Evolutionary conservation across 2,329 filamentous ascomycete species (phyloP).

Genomic region (Huntiella savannae): DNA sequence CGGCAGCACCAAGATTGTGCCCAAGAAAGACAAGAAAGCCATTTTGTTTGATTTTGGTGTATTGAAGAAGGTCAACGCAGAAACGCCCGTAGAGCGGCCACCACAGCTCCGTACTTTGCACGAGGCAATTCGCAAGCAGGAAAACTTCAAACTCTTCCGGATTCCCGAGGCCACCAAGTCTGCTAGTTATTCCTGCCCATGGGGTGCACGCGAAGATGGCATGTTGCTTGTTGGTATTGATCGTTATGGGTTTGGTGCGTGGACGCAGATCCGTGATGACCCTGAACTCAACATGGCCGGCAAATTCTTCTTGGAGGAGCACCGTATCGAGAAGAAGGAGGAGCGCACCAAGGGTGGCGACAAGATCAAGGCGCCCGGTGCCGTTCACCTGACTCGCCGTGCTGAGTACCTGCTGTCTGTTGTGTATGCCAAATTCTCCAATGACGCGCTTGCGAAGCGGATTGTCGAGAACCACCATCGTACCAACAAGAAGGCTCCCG

Average conservation of each 20-base stretch:
- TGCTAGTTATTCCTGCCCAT: constrained; percentile 76
- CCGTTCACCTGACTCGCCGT: constrained; percentile 85
- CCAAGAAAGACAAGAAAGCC: constrained; percentile 95
- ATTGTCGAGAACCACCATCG: constrained; percentile 84
- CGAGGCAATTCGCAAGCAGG: constrained; percentile 44
- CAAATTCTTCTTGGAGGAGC: constrained; percentile 92
- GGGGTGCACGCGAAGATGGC: constrained; percentile 84
- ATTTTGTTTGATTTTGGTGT: constrained; percentile 88
- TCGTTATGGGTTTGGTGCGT: constrained; percentile 85
- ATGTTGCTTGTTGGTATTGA: constrained; percentile 94
- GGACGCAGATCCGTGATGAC: constrained; percentile 87
- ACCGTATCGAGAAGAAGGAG: constrained; percentile 94
- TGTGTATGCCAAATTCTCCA: constrained; percentile 65
- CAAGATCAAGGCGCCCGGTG: constrained; percentile 80
- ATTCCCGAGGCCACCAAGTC: constrained; percentile 82
- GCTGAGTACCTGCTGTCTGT: constrained; percentile 94
- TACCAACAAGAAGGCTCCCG: constrained; percentile 62
- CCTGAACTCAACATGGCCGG: constrained; percentile 65
- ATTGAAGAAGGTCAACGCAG: constrained; percentile 86
- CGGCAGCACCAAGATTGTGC: constrained; percentile 58
- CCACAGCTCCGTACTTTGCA: constrained; percentile 72
- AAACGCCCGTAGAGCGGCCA: constrained; percentile 82
- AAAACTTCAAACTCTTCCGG: constrained; percentile 64
- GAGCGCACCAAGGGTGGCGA: constrained; percentile 64
- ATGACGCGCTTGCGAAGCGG: constrained; percentile 55